Evolutionary conservation across 2,329 filamentous ascomycete genomes (phyloP).

Genomic region (Pyrenophora graminea): DNA sequence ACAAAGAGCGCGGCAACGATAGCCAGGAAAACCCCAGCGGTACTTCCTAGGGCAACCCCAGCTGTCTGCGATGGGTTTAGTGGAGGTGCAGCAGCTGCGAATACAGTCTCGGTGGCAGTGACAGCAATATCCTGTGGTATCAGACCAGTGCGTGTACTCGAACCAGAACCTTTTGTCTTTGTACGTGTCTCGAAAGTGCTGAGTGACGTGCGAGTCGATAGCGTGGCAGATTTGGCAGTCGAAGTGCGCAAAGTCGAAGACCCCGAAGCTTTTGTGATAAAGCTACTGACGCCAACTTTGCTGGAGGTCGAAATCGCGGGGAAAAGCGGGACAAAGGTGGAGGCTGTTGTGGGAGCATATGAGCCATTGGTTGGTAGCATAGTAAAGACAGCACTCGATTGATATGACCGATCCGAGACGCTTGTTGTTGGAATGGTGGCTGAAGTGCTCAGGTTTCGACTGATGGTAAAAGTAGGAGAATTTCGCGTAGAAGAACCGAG

Average conservation of each 20-base stretch:
- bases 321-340: neutral
- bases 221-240: neutral
- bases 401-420: neutral
- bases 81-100: conserved; percentile 20
- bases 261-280: neutral
- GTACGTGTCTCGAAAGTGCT: neutral
- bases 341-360: neutral
- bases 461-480: neutral
- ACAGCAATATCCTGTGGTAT: conserved; percentile 1
- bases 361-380: neutral
- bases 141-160: no score
- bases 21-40: conserved; percentile 40
- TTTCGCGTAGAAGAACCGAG: neutral
- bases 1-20: conserved; percentile 41
- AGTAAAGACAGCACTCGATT: neutral
- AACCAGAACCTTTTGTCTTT: neutral
- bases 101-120: conserved; percentile 16
- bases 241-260: neutral
- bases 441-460: neutral
- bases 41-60: conserved; percentile 42
- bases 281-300: neutral
- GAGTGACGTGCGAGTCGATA: neutral
- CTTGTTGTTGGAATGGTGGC: neutral
- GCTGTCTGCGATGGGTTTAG: conserved; percentile 40
- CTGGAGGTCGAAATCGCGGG: neutral